A percentile compares a stretch with the other conserved stretches of the same genome.
These are phyloP conservation scores for Penicillium robsamsonii DNA, from an alignment of 495 filamentous ascomycete species.

Conservation along the genomic window DNA sequence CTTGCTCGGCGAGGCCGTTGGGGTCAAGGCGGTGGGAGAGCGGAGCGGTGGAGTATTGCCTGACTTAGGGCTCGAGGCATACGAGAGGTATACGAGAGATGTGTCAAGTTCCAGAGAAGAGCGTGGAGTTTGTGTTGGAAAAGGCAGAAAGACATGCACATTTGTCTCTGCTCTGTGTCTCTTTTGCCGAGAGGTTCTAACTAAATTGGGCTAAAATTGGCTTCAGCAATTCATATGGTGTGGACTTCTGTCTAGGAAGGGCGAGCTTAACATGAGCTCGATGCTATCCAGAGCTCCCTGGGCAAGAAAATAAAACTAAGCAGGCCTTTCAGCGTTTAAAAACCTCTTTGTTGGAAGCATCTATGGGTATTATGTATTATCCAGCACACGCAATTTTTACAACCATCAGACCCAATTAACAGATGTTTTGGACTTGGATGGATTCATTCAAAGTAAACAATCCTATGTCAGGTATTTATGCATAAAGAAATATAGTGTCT, in stretches of 20 bases:
- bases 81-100: not conserved
- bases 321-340: not conserved
- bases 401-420: not conserved
- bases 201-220: not conserved
- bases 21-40: constrained; percentile 1
- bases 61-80: constrained; percentile 4
- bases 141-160: too few relatives aligned
- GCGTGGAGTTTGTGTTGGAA: not conserved
- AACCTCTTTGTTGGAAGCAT: not conserved
- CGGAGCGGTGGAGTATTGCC: constrained; percentile 6
- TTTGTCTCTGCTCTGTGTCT: not conserved
- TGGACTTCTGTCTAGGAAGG: not conserved
- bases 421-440: not conserved
- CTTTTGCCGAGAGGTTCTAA: not conserved
- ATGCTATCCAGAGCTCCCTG: not conserved
- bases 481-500: not conserved
- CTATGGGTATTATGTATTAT: not conserved
- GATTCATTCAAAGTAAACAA: not conserved
- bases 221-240: not conserved
- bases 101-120: not conserved
- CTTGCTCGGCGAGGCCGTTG: constrained; percentile 4
- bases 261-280: not conserved
- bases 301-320: not conserved
- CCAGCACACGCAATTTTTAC: not conserved
- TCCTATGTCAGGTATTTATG: not conserved